A percentile compares a stretch with the other conserved stretches of the same genome.
Conservation (phyloP, 2,329 filamentous ascomycete species). For the Lachnellula subtilissima region DNA sequence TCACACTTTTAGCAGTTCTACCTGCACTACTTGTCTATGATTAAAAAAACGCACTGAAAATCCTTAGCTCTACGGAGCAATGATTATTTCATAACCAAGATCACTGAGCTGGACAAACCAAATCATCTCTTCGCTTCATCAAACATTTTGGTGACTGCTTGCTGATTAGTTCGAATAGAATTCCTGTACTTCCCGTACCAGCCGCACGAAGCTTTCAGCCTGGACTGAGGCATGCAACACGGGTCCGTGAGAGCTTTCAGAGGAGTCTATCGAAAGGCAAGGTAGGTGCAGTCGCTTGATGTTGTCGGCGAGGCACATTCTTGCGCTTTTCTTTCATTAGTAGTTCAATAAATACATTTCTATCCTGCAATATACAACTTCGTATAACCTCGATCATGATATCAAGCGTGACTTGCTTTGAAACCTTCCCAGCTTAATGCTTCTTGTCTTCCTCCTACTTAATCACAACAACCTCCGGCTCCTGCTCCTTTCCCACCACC, state of each 20-base stretch:
- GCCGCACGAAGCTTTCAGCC: neutral
- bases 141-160: neutral
- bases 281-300: no score
- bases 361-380: neutral
- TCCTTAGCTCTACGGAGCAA: constrained; percentile 31
- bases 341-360: neutral
- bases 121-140: neutral
- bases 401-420: neutral
- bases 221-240: neutral
- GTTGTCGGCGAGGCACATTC: no score
- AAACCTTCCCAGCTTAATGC: neutral
- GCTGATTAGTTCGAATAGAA: neutral
- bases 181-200: no score
- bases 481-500: neutral
- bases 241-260: neutral
- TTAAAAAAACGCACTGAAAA: constrained; percentile 37
- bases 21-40: constrained; percentile 23
- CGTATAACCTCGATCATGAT: neutral
- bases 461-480: neutral
- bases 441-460: neutral
- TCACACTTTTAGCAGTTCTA: neutral
- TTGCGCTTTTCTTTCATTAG: no score
- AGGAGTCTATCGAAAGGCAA: no score
- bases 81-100: constrained; percentile 35
- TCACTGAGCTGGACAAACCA: constrained; percentile 30